A percentile compares a stretch with the other conserved stretches of the same genome.
Conservation (phyloP, 2,329 filamentous ascomycete genomes). For the Apiospora kogelbergensis region DNA sequence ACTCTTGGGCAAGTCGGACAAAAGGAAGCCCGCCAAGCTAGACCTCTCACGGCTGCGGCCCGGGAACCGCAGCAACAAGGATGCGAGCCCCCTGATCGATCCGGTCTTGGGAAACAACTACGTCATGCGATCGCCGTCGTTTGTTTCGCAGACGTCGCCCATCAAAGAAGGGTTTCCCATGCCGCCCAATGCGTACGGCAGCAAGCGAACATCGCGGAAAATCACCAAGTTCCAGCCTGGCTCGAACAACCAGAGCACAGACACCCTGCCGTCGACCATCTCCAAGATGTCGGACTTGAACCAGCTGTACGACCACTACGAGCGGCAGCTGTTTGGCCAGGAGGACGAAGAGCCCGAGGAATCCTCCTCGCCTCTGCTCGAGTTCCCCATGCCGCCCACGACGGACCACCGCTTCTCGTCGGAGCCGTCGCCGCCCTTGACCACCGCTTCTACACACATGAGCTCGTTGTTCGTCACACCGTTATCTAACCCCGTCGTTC, state of each 20-base stretch:
- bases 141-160: conserved; percentile 38
- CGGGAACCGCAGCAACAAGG: conserved; percentile 30
- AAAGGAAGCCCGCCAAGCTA: conserved; percentile 49
- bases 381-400: conserved; percentile 2
- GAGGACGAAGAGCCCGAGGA: conserved; percentile 21
- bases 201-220: conserved; percentile 17
- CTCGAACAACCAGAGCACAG: conserved; percentile 17
- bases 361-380: not conserved
- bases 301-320: conserved; percentile 58
- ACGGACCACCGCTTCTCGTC: conserved; percentile 6
- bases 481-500: conserved; percentile 20
- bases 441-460: conserved; percentile 22
- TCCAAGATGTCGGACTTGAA: conserved; percentile 41
- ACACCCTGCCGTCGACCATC: conserved; percentile 25
- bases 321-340: conserved; percentile 42
- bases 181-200: conserved; percentile 13
- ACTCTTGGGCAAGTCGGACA: conserved; percentile 28
- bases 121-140: conserved; percentile 42
- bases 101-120: conserved; percentile 38
- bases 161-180: conserved; percentile 11
- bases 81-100: conserved; percentile 29
- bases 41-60: conserved; percentile 48
- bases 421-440: conserved; percentile 11
- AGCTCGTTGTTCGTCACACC: conserved; percentile 19
- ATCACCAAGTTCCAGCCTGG: conserved; percentile 31